Percentiles rank a stretch among this genome's conserved stretches.
Conservation (phyloP, 2,329 filamentous ascomycete species). For the Fusarium sp. region DNA sequence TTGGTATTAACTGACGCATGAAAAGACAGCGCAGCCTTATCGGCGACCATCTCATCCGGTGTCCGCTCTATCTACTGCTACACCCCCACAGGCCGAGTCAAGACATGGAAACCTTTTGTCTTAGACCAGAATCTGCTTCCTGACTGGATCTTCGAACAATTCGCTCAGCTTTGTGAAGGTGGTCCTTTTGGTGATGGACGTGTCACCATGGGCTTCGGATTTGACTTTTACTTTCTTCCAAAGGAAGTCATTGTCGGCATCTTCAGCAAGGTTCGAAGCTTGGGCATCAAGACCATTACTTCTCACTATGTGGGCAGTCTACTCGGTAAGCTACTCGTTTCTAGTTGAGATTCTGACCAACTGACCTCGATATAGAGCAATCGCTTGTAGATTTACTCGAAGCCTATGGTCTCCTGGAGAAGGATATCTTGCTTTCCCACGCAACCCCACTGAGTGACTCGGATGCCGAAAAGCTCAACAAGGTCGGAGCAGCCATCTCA, state of each 20-base stretch:
- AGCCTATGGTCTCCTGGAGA: neutral
- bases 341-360: fast-evolving
- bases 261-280: neutral
- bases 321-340: neutral
- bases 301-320: constrained; percentile 14
- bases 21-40: constrained; percentile 2
- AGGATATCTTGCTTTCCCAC: constrained; percentile 16
- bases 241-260: constrained; percentile 1
- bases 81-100: neutral
- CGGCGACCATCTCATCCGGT: constrained; percentile 9
- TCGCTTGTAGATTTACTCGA: neutral
- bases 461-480: constrained; percentile 1
- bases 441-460: constrained; percentile 7
- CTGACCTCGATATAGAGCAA: neutral
- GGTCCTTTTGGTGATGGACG: neutral
- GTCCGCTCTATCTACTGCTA: constrained; percentile 18
- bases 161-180: neutral
- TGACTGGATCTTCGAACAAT: neutral
- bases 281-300: constrained; percentile 12
- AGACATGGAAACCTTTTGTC: constrained; percentile 11
- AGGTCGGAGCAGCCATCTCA: neutral
- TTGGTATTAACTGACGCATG: fast-evolving
- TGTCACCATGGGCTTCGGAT: constrained; percentile 16
- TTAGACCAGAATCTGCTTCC: neutral
- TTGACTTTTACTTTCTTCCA: constrained; percentile 14